Evolutionary conservation across 1,284 basidiomycete species (phyloP), one percentile per base, ranked within the genome.

Genomic region (Ustilago bromivora): DNA sequence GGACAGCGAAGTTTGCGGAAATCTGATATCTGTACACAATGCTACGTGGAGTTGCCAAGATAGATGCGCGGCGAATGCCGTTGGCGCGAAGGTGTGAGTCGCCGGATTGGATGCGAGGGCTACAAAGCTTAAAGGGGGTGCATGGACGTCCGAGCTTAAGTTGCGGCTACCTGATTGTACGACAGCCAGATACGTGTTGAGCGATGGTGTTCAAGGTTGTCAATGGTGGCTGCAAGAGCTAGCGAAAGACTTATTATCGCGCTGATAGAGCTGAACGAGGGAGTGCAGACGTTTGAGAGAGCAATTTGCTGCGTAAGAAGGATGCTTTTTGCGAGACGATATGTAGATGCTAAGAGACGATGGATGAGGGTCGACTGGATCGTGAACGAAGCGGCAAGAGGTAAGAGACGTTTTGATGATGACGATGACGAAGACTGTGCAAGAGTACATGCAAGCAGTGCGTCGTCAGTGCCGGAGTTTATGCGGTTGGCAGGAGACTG

Each of bases 301-400:
- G 32, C 4, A 19, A 1, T 36, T 49, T 40, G 31, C 12, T 61
- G 52, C 52, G 51, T 28, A 32, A 17, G 40, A 38, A 62, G 38
- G 57, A 58, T 58, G 57, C 54, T 56, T 40, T 28, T 58, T 55
- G 62, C 41, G 28, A 51, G 17, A 36, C 31, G 34, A 38, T 61
- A 61, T 65, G 67, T 61, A 64, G 67, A 60, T 64, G 67, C 61
- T 55, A 40, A 28, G 40, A 12, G 28, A 46, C 19, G 53, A 36
- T 35, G 36, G 12, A 31, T 17, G 46, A 49, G 4, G 57, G 17
- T 36, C 23, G 31, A 51, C n/a, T 38, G 38, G 31, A 40, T 19
- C n/a, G 19, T 31, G 54, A 41, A 36, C 49, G 34, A 35, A 34
- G 19, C 8, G 53, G 34, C 31, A 46, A 19, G 13, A 46, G 43